Base-by-base conservation (phyloP, 208 protist species). In the Strigomonas galati region DNA sequence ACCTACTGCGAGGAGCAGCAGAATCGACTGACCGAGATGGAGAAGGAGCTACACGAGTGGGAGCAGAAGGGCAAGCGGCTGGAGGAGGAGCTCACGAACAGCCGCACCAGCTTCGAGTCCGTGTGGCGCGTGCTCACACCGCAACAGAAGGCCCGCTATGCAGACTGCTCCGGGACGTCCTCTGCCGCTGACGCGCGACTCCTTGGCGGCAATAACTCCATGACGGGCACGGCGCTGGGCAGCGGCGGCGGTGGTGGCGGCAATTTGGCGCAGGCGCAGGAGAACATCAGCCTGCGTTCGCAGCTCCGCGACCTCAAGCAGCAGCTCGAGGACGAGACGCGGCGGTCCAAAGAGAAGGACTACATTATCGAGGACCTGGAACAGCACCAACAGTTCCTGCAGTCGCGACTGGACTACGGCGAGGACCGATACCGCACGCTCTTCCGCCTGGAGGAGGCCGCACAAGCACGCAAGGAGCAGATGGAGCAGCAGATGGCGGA, bases 81-180 rank as follows among this genome's bases (percentile, higher is more conserved):
- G 59, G 48, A 73, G 26, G 58, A 67, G 23, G 73, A 76, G 37
- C 58, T 77, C 69, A 53, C 65, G 14, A 72, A 77, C 55, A 67
- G 74, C 44, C 69, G 75, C 52, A 68, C 71, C 31, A 74, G 70
- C 24, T 81, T 86, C 66, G 55, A 53, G 23, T 57, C 67, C 28
- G 57, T 86, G 21, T 86, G 81, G 81, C 17, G 67, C 4, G 46
- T 82, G 6, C 62, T 81, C 12, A 78, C 76, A 56, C 81, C 76
- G 19, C 73, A 82, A 31, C 76, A 86, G 70, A 82, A 82, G 65
- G 67, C 69, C 32, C 72, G 77, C 15, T 81, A 82, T 52, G 67
- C 46, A n/a, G 54, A 64, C 49, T 37, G 53, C 58, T 27, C 63
- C 2, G 59, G 27, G 21, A 61, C 35, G 2, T n/a, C 10, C n/a